A percentile compares a stretch with the other conserved stretches of the same genome.
phyloP scores from a whole-genome alignment of 2,329 filamentous ascomycete species.

The Trichophyton equinum region DNA sequence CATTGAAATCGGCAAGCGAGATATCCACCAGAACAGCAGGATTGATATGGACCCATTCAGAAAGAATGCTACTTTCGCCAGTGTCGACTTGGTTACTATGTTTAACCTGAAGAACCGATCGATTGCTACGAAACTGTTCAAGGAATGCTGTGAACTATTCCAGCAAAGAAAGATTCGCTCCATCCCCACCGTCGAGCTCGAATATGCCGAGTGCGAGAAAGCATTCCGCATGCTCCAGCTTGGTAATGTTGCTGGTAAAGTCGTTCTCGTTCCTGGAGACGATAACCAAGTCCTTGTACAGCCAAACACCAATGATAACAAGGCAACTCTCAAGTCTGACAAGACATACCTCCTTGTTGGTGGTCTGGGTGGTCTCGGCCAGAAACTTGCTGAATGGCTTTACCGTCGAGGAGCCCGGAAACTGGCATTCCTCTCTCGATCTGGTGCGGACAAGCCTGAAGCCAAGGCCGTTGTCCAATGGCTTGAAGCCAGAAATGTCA shows the following conservation, averaged over 20 bases:
- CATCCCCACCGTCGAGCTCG: conserved; percentile 9
- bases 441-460: conserved; percentile 11
- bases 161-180: conserved; percentile 11
- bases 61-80: conserved; percentile 28
- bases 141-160: conserved; percentile 5
- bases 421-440: conserved; percentile 22
- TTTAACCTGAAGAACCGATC: conserved; percentile 3
- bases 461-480: conserved; percentile 3
- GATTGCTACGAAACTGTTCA: conserved; percentile 2
- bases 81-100: conserved; percentile 12
- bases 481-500: conserved; percentile 4
- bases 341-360: conserved; percentile 17
- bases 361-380: conserved; percentile 17
- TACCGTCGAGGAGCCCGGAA: conserved; percentile 18
- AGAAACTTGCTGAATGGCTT: conserved; percentile 17
- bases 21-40: conserved; percentile 8
- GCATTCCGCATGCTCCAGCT: conserved; percentile 21
- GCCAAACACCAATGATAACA: conserved; percentile 6
- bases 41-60: conserved; percentile 8
- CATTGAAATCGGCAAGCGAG: conserved; percentile 17
- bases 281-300: conserved; percentile 11
- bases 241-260: conserved; percentile 19
- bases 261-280: conserved; percentile 12
- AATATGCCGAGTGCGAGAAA: conserved; percentile 12
- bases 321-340: conserved; percentile 9